Evolutionary conservation across 106 monocot genomes (phyloP).

Genomic region (Dioscorea alata): DNA sequence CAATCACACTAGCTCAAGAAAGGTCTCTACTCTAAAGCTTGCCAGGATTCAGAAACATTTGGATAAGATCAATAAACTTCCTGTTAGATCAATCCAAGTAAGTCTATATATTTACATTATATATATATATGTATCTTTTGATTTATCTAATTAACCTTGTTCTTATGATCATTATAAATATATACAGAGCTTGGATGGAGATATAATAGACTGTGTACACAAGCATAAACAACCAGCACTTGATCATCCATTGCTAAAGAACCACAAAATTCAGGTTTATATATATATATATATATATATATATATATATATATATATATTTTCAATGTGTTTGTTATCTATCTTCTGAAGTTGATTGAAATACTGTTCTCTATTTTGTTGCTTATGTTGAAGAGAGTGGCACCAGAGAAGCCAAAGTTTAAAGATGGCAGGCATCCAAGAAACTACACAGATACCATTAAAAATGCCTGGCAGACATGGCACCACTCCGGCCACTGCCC

Average conservation of each 20-base stretch:
- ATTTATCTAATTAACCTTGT: not conserved
- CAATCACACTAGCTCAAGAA: conserved; percentile 3
- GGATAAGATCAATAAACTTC: conserved; percentile 71
- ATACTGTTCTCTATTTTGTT: not conserved
- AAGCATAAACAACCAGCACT: conserved; percentile 66
- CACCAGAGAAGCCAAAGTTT: conserved; percentile 33
- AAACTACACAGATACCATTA: conserved; percentile 25
- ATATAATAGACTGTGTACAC: conserved; percentile 80
- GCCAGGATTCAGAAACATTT: conserved; percentile 61
- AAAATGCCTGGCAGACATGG: conserved; percentile 77
- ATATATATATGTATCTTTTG: not conserved
- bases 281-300: not conserved
- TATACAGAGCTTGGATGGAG: conserved; percentile 79
- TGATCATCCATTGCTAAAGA: conserved; percentile 74
- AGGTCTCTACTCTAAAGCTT: conserved; percentile 25
- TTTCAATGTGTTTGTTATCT: not conserved
- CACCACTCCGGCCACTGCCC: conserved; percentile 83
- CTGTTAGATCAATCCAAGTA: conserved; percentile 54
- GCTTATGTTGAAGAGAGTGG: conserved; percentile 23
- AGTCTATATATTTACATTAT: not conserved
- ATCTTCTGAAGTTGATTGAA: not conserved
- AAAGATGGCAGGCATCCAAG: conserved; percentile 7
- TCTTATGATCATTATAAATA: not conserved
- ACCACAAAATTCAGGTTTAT: conserved; percentile 73
- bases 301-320: not conserved